Percentiles rank a stretch among this genome's conserved stretches.
phyloP scores from a whole-genome alignment of 192 early-diverging fungal species.

The Spinellus fusiger region DNA sequence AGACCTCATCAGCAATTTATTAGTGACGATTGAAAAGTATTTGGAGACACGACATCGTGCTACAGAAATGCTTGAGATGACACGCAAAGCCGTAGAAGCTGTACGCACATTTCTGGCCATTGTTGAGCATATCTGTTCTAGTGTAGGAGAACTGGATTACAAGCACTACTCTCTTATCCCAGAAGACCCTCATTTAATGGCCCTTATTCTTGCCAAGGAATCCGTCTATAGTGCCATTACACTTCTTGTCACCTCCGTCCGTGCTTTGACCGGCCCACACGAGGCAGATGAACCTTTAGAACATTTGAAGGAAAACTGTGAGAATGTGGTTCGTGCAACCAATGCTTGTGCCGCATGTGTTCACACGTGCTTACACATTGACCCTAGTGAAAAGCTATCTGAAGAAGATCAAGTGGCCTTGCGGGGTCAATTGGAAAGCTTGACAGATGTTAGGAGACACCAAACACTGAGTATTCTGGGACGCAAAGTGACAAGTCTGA shows the following conservation, averaged over 20 bases:
- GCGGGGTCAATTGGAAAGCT: constrained; percentile 11
- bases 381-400: neutral
- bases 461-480: constrained; percentile 26
- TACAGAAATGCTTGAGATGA: constrained; percentile 25
- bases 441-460: constrained; percentile 4
- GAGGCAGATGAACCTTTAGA: neutral
- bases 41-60: constrained; percentile 2
- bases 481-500: constrained; percentile 25
- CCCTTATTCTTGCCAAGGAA: constrained; percentile 30
- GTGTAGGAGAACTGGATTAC: constrained; percentile 16
- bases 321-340: constrained; percentile 13
- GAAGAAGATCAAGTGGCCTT: neutral
- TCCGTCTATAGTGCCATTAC: constrained; percentile 32
- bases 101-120: constrained; percentile 29
- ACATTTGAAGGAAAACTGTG: constrained; percentile 12
- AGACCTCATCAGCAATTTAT: neutral
- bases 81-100: constrained; percentile 26
- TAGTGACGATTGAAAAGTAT: constrained; percentile 8
- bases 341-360: constrained; percentile 16
- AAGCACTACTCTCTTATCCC: constrained; percentile 7
- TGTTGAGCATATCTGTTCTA: constrained; percentile 29
- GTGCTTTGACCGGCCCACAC: constrained; percentile 16
- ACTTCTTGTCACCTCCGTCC: constrained; percentile 28
- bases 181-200: constrained; percentile 24
- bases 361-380: constrained; percentile 5